Evolutionary conservation across 2,329 filamentous ascomycete species (phyloP), one percentile per base, ranked within the genome.

Genomic region (Cytospora chrysosperma): DNA sequence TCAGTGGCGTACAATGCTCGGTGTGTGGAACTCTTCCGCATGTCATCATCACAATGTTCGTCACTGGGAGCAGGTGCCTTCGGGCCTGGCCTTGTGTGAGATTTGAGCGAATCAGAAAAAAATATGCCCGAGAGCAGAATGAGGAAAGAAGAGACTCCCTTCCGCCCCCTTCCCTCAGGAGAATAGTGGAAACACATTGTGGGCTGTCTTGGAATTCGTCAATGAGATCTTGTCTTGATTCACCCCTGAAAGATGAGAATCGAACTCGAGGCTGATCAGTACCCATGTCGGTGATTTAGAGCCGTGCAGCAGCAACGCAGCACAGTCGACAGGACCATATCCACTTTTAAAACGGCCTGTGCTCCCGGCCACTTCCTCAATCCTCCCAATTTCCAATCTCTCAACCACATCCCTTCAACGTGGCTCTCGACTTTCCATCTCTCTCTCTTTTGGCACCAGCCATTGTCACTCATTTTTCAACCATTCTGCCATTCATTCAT

Each of bases 401-500:
- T 57, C 54, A 53, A 61, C 64, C 65, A 61, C 56, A 56, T 13
- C 43, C 43, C 24, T 59, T 50, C 58, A 58, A 50, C 53, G 62
- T 61, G 57, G 57, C 62, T 57, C 62, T 64, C 57, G 62, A 64
- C 59, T 52, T 47, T 61, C 52, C 52, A 47, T 43, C 54, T 57
- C 37, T 37, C 72, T 70, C 68, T 69, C 76, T 76, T 73, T 75
- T 75, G 77, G 77, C 77, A 75, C 76, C 77, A 78, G 79, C 81
- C 81, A 81, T 76, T 73, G 81, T 83, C 84, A 83, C 80, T 86
- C 82, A 76, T 86, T 86, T 79, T 71, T 72, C 70, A 75, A 69
- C 54, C 58, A 62, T 64, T 63, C 68, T 67, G 59, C 65, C 68
- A 72, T 70, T 74, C 75, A 73, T 70, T 77, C 71, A 80, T 81